Evolutionary conservation across 1,139 yeast genomes (phyloP).

Genomic region (Yamadazyma friedrichii): DNA sequence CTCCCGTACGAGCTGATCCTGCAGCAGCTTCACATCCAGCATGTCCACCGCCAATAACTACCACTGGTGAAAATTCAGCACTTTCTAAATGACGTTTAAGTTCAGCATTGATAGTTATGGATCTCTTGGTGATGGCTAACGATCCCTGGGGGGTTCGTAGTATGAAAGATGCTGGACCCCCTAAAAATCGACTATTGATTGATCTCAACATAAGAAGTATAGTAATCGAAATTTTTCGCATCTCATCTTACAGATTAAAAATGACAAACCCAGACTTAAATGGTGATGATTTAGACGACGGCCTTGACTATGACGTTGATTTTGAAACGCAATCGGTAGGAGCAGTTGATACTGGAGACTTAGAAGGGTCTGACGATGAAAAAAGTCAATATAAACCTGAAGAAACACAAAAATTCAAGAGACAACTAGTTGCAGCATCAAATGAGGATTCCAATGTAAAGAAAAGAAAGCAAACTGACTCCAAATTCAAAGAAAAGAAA

Average conservation of each 20-base stretch:
- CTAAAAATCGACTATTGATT: no score
- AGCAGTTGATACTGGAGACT: background rate
- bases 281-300: conserved; percentile 67
- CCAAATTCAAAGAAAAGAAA: conserved; percentile 51
- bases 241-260: conserved; percentile 11
- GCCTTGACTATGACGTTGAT: conserved; percentile 55
- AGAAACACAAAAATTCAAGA: background rate
- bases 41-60: conserved; percentile 97
- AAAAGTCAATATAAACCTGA: conserved; percentile 8
- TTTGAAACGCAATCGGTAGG: conserved; percentile 15
- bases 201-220: background rate
- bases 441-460: conserved; percentile 9
- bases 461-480: conserved; percentile 30
- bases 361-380: conserved; percentile 6
- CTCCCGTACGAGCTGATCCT: conserved; percentile 85
- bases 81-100: conserved; percentile 27
- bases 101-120: conserved; percentile 34
- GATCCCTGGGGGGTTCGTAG: background rate
- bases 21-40: conserved; percentile 99
- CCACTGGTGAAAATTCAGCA: conserved; percentile 58
- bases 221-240: conserved; percentile 1
- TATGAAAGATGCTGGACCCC: no score
- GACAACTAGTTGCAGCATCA: background rate
- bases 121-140: background rate
- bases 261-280: conserved; percentile 10